Evolutionary conservation across 306 rosid genomes (phyloP).

Genomic region (Lagenaria siceraria): DNA sequence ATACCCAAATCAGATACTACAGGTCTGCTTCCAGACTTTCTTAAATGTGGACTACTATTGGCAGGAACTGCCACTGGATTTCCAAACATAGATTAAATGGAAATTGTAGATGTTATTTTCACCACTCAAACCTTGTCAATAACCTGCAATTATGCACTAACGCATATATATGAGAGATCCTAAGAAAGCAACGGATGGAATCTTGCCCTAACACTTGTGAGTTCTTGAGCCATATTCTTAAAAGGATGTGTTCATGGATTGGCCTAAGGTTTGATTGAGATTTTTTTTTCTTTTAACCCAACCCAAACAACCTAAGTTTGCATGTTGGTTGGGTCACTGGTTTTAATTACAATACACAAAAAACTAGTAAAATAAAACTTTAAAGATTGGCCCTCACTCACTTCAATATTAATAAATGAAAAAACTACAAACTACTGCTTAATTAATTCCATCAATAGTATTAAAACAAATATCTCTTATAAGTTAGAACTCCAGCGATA

Average conservation of each 20-base stretch:
- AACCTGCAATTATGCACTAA: constrained; percentile 23
- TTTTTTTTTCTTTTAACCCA: neutral
- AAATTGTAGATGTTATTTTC: constrained; percentile 18
- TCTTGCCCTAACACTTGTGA: neutral
- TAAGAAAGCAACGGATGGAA: neutral
- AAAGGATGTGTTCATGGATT: neutral
- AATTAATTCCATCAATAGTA: neutral
- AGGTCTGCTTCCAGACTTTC: constrained; percentile 92
- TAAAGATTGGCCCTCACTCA: neutral
- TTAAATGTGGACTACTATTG: constrained; percentile 83
- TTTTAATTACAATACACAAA: neutral
- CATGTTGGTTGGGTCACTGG: neutral
- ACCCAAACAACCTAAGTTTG: neutral
- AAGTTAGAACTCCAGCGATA: neutral
- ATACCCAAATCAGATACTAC: constrained; percentile 77
- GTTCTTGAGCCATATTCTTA: neutral
- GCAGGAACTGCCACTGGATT: constrained; percentile 39
- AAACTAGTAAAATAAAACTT: neutral
- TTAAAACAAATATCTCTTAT: neutral
- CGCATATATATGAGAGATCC: neutral
- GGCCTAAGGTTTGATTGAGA: neutral
- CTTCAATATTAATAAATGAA: neutral
- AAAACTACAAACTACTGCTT: neutral
- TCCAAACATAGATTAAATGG: constrained; percentile 72
- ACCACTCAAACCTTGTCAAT: constrained; percentile 12